Evolutionary conservation across 1,139 yeast species (phyloP), one percentile per base, ranked within the genome.

Genomic region (Candida neerlandica): DNA sequence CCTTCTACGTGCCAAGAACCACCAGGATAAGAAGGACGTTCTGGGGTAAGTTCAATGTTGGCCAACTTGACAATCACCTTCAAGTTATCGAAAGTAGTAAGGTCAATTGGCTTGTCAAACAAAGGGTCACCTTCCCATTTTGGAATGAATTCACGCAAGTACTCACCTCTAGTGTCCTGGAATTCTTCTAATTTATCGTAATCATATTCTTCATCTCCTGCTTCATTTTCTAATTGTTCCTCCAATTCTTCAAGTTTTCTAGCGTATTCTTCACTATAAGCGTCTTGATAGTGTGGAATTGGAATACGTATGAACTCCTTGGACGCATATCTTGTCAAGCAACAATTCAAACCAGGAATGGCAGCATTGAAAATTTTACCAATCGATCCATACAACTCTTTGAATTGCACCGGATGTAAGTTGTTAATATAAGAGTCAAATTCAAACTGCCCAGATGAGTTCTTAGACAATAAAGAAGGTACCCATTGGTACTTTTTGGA

Each of bases 1-100:
- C 80, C 81, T 55, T 76, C 81, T 0, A 75, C 67, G 48, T 57
- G 10, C 39, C 41, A 75, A 3, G 73, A 54, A 0, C 80, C 80
- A 4, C 80, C 80, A 1, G 56, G 46, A 47, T 75, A 76, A 2
- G 40, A 49, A 10, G 78, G 75, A 14, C 65, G 65, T 40, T 73
- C 75, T 0, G 80, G 78, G 2, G 76, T 72, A 23, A 23, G 27
- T 23, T 54, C 58, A 3, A 76, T 76, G 52, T 71, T 69, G 21
- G 79, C 77, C 51, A 75, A 29, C 49, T 15, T 43, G 27, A 18
- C 51, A 56, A n/a, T 55, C 58, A 0, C 47, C 57, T 7, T 48
- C 55, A 26, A 27, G 34, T 11, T 21, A 44, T 21, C n/a, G 7
- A 5, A 23, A 6, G 5, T 6, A 5, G 27, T 6, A 23, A 23